A percentile compares a stretch with the other conserved stretches of the same genome.
These are phyloP conservation scores for Aegilops sharonensis DNA, from an alignment of 176 grass and related monocot genomes.

Conservation along the genomic window DNA sequence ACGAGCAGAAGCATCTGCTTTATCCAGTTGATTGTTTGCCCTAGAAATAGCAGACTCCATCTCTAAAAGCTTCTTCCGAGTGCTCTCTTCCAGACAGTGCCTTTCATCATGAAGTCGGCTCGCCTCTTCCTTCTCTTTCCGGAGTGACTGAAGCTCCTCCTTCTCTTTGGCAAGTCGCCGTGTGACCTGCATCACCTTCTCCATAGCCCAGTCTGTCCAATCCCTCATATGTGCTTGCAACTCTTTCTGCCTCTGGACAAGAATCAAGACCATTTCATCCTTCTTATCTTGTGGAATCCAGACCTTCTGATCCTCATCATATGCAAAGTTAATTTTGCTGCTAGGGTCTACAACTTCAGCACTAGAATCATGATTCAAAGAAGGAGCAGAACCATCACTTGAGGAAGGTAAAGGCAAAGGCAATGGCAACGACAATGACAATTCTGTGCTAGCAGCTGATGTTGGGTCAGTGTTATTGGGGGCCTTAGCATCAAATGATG, in stretches of 20 bases:
- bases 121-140: slow-evolving; percentile 74
- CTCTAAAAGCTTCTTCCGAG: slow-evolving; percentile 82
- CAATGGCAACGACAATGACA: slow-evolving; percentile 62
- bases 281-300: slow-evolving; percentile 81
- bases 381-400: slow-evolving; percentile 29
- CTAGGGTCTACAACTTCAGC: slow-evolving; percentile 38
- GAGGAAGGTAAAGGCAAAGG: slow-evolving; percentile 36
- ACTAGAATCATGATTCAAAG: slow-evolving; percentile 37
- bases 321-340: slow-evolving; percentile 42
- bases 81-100: slow-evolving; percentile 73
- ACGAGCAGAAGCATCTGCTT: slow-evolving; percentile 61
- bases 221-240: slow-evolving; percentile 69
- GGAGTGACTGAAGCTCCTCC: slow-evolving; percentile 67
- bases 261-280: slow-evolving; percentile 70
- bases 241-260: slow-evolving; percentile 76
- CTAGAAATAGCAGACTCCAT: slow-evolving; percentile 90
- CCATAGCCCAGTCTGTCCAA: slow-evolving; percentile 94
- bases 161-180: slow-evolving; percentile 83
- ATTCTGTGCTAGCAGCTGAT: slow-evolving; percentile 61
- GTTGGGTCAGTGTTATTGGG: slow-evolving; percentile 22
- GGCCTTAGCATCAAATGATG: slow-evolving; percentile 46
- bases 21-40: slow-evolving; percentile 65
- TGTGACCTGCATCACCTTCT: slow-evolving; percentile 95
- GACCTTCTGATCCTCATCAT: slow-evolving; percentile 52
- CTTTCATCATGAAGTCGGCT: slow-evolving; percentile 69